Conservation (phyloP, 805 yeast species). For the Zygoascus tannicola region DNA sequence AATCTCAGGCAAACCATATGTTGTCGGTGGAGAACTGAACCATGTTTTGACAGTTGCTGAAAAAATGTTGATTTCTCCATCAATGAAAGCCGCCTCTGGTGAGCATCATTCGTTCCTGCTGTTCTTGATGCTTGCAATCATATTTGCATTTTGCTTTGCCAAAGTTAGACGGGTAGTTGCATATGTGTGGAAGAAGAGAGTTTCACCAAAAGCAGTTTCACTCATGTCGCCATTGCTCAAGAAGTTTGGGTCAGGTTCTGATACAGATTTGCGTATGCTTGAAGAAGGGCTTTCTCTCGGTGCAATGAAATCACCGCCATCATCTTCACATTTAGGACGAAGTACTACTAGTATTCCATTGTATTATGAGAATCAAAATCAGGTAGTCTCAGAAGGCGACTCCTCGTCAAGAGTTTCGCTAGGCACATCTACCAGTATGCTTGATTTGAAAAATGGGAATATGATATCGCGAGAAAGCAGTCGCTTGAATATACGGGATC, state of each 20-base stretch:
- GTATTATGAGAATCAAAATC: neutral
- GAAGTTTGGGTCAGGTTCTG: slow-evolving; percentile 2
- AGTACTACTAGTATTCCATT: too few relatives aligned
- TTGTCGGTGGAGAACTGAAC: too few relatives aligned
- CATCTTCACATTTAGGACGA: too few relatives aligned
- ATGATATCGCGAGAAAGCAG: slow-evolving; percentile 15
- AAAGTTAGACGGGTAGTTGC: too few relatives aligned
- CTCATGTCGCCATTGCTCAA: neutral
- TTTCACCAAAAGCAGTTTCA: neutral
- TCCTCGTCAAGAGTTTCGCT: too few relatives aligned
- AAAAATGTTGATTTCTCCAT: too few relatives aligned
- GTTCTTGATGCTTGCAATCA: too few relatives aligned
- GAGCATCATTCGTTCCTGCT: too few relatives aligned
- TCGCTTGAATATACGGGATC: slow-evolving; percentile 15
- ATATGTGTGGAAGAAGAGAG: neutral
- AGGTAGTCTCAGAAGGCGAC: neutral
- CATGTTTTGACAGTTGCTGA: too few relatives aligned
- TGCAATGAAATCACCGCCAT: slow-evolving; percentile 5
- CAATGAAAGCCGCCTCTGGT: too few relatives aligned
- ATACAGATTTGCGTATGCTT: slow-evolving; percentile 2
- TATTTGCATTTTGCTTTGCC: too few relatives aligned
- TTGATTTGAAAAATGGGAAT: slow-evolving; percentile 12
- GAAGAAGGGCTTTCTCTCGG: slow-evolving; percentile 13
- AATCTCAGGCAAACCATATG: neutral
- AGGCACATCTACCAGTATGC: slow-evolving; percentile 18